Evolutionary conservation across 345 rosid species (phyloP).

Genomic region (Mallotus nudiflorus): DNA sequence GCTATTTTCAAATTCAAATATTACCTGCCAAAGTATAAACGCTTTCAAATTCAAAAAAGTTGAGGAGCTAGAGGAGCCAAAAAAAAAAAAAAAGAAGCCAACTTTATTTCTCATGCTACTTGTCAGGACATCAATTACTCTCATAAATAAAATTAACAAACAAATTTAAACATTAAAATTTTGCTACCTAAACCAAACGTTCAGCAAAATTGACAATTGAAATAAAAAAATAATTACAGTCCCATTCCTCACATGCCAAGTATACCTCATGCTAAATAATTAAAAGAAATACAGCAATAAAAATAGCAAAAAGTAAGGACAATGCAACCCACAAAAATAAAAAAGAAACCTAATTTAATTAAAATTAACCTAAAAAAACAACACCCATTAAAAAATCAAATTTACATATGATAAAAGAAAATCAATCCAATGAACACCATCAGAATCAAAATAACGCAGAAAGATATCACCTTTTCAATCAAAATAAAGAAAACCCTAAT

Average conservation of each 20-base stretch:
- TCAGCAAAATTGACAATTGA: neutral
- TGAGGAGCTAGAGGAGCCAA: no score
- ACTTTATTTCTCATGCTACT: neutral
- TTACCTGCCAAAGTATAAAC: neutral
- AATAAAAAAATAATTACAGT: neutral
- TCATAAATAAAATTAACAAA: neutral
- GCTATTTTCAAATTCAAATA: neutral
- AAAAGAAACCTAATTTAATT: neutral
- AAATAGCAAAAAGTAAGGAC: neutral
- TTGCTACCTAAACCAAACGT: neutral
- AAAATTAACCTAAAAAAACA: neutral
- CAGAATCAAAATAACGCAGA: neutral
- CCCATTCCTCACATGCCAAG: neutral
- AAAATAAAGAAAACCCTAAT: constrained; percentile 16
- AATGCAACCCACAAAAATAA: constrained; percentile 4
- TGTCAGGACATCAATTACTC: neutral
- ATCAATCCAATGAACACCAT: no score
- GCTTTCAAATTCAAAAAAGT: no score
- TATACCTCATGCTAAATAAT: neutral
- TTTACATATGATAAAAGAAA: no score
- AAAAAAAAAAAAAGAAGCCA: neutral
- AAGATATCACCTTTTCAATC: neutral
- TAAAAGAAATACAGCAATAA: neutral
- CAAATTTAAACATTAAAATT: neutral
- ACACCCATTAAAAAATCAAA: no score